Evolutionary conservation across 164 flowering plant species (phyloP).

Genomic region (Magnolia kwangsiensis): DNA sequence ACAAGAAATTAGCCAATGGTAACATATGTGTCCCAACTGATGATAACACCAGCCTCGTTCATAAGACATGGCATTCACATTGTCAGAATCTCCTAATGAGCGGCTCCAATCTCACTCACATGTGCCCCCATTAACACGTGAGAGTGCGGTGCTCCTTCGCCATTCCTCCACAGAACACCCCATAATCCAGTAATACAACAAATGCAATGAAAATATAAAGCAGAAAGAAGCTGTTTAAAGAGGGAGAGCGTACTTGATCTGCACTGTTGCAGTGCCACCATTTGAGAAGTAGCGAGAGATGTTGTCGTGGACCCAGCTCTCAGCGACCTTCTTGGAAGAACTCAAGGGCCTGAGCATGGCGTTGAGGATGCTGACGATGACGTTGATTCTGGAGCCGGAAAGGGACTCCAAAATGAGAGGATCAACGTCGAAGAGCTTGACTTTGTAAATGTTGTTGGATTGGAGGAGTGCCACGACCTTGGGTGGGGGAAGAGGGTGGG

Average conservation of each 20-base stretch:
- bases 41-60: too few relatives aligned
- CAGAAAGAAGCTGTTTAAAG: not conserved
- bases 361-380: constrained; percentile 76
- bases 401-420: constrained; percentile 63
- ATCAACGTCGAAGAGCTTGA: constrained; percentile 75
- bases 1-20: too few relatives aligned
- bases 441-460: constrained; percentile 60
- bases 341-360: constrained; percentile 58
- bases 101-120: too few relatives aligned
- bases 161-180: too few relatives aligned
- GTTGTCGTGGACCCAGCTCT: constrained; percentile 85
- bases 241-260: constrained; percentile 46
- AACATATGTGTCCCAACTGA: too few relatives aligned
- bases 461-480: constrained; percentile 73
- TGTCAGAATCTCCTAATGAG: too few relatives aligned
- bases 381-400: constrained; percentile 56
- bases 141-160: too few relatives aligned
- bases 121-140: too few relatives aligned
- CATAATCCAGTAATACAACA: not conserved
- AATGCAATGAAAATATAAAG: not conserved
- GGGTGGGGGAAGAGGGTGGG: constrained; percentile 73
- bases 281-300: constrained; percentile 57
- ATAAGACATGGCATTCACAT: too few relatives aligned
- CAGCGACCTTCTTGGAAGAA: constrained; percentile 65
- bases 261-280: constrained; percentile 26